phyloP scores from a whole-genome alignment of 164 flowering plant genomes.

The Cinnamomum micranthum region DNA sequence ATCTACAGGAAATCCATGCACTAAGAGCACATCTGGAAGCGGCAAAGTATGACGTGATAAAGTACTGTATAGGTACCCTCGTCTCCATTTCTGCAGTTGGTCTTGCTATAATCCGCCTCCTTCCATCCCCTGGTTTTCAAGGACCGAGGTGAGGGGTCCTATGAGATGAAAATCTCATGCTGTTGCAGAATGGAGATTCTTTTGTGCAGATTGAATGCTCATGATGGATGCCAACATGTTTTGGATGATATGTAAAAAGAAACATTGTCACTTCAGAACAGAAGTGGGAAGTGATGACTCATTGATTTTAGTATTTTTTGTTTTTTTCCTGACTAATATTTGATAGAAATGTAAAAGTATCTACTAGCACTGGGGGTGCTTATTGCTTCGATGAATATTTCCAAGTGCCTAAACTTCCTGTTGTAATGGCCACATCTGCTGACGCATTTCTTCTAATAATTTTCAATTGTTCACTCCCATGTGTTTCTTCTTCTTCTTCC shows the following conservation, averaged over 20 bases:
- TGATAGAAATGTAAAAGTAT: neutral
- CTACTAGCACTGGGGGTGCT: neutral
- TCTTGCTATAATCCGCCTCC: conserved; percentile 48
- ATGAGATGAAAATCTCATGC: too few species aligned
- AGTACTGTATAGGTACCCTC: conserved; percentile 66
- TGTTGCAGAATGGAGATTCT: too few species aligned
- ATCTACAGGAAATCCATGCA: conserved; percentile 57
- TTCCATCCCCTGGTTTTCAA: conserved; percentile 1
- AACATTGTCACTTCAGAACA: neutral
- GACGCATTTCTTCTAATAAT: too few species aligned
- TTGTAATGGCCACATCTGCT: neutral
- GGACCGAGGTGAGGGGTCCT: too few species aligned
- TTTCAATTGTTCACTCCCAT: neutral
- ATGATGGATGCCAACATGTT: too few species aligned
- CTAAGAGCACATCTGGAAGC: conserved; percentile 59
- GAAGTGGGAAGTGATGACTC: neutral
- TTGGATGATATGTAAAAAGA: neutral
- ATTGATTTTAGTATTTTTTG: neutral
- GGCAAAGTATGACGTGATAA: conserved; percentile 66
- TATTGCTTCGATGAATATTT: too few species aligned
- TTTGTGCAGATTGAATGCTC: too few species aligned
- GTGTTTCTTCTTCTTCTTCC: neutral
- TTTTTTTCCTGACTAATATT: neutral
- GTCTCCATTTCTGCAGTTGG: conserved; percentile 65
- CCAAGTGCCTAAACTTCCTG: neutral